Conservation (phyloP, 306 rosid genomes). For the Comarum palustre region DNA sequence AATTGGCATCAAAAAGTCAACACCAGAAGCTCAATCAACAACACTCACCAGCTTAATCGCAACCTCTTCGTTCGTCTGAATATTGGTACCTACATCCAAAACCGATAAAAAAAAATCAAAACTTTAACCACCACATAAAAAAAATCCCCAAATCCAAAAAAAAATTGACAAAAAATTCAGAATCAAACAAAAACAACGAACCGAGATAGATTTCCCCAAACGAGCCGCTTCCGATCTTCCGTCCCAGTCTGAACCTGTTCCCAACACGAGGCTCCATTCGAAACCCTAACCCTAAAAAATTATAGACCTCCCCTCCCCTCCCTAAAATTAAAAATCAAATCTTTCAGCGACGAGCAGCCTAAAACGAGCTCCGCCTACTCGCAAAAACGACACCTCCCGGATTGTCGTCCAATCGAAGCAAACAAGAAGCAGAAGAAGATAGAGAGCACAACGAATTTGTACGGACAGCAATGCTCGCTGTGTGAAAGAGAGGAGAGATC, state of each 20-base stretch:
- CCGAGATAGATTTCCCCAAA: conserved; percentile 97
- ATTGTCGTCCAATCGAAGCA: conserved; percentile 30
- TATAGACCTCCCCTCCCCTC: not conserved
- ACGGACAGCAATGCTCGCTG: conserved; percentile 14
- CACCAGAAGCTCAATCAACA: conserved; percentile 15
- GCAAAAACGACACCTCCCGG: conserved; percentile 8
- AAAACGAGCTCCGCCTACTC: conserved; percentile 18
- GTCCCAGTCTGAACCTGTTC: conserved; percentile 79
- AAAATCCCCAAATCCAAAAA: not conserved
- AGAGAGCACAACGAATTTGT: not conserved
- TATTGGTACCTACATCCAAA: conserved; percentile 66
- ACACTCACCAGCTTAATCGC: conserved; percentile 92
- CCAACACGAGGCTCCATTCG: conserved; percentile 95
- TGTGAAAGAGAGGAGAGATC: conserved; percentile 11
- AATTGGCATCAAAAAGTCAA: not conserved
- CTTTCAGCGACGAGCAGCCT: not conserved
- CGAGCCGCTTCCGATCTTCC: conserved; percentile 96
- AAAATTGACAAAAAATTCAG: not conserved
- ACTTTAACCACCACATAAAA: not conserved
- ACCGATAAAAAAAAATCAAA: not conserved
- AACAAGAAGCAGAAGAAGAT: not conserved
- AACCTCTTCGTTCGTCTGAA: conserved; percentile 92
- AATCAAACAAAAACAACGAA: conserved; percentile 14
- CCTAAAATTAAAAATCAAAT: not conserved
- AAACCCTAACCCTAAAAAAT: conserved; percentile 41